Conservation (phyloP, 495 filamentous ascomycete genomes). For the Rostrohypoxylon terebratum region DNA sequence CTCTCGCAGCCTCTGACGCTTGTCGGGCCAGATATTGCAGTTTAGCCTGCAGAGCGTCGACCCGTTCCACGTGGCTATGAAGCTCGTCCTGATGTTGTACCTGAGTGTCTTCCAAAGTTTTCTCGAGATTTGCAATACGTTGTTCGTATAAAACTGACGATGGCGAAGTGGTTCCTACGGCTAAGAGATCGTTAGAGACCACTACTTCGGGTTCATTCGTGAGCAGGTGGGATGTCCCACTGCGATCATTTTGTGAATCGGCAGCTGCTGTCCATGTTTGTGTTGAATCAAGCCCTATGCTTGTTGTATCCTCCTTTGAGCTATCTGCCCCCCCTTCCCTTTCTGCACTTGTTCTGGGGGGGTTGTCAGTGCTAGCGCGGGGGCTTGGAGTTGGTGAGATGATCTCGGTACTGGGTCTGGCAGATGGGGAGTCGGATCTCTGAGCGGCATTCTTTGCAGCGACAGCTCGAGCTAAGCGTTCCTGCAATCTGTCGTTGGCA, state of each 20-base stretch:
- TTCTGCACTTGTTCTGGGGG: not conserved
- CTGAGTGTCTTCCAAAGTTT: conserved; percentile 70
- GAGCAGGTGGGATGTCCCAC: not conserved
- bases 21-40: conserved; percentile 86
- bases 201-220: conserved; percentile 10
- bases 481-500: conserved; percentile 83
- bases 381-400: conserved; percentile 41
- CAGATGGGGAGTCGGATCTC: conserved; percentile 36
- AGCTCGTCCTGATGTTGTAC: conserved; percentile 80
- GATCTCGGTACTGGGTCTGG: conserved; percentile 38
- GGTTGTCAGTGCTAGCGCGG: conserved; percentile 42
- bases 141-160: conserved; percentile 47
- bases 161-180: conserved; percentile 1
- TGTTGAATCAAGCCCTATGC: not conserved
- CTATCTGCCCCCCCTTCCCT: not conserved
- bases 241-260: conserved; percentile 12
- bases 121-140: conserved; percentile 62
- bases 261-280: conserved; percentile 15
- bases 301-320: conserved; percentile 2
- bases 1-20: conserved; percentile 76
- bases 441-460: conserved; percentile 59
- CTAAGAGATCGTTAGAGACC: not conserved
- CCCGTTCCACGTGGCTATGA: conserved; percentile 84
- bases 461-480: conserved; percentile 77
- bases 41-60: conserved; percentile 92